Evolutionary conservation across 2,329 filamentous ascomycete genomes (phyloP).

Genomic region (Phialophora chinensis): DNA sequence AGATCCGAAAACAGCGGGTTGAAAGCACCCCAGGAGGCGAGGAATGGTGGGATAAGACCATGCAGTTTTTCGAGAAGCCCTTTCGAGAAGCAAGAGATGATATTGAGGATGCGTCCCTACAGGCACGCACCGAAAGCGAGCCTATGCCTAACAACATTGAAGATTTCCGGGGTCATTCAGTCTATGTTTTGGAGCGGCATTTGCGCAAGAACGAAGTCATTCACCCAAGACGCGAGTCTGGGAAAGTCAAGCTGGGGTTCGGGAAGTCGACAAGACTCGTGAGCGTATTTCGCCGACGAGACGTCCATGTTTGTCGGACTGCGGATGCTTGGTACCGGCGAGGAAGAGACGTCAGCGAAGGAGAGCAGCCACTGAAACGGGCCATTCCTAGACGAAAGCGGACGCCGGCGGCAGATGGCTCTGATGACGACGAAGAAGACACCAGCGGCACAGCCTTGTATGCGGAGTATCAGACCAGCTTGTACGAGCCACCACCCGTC

Average conservation of each 20-base stretch:
- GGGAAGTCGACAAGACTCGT: slow-evolving; percentile 66
- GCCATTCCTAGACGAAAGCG: slow-evolving; percentile 58
- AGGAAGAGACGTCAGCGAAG: slow-evolving; percentile 76
- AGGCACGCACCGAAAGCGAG: slow-evolving; percentile 73
- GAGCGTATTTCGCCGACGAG: slow-evolving; percentile 78
- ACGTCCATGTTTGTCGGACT: slow-evolving; percentile 78
- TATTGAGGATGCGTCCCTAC: slow-evolving; percentile 79
- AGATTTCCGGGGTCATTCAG: slow-evolving; percentile 85
- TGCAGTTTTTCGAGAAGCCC: slow-evolving; percentile 49
- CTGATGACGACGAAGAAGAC: slow-evolving; percentile 48
- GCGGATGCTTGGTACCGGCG: slow-evolving; percentile 90
- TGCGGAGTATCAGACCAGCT: slow-evolving; percentile 66
- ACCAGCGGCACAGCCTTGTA: slow-evolving; percentile 65
- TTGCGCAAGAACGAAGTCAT: slow-evolving; percentile 83
- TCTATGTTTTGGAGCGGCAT: slow-evolving; percentile 84
- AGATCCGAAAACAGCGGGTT: slow-evolving; percentile 81
- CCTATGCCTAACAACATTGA: slow-evolving; percentile 83
- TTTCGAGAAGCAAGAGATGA: slow-evolving; percentile 72
- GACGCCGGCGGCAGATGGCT: slow-evolving; percentile 42
- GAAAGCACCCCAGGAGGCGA: slow-evolving; percentile 67
- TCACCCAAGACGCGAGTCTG: slow-evolving; percentile 71
- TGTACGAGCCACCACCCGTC: slow-evolving; percentile 78
- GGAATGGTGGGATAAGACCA: slow-evolving; percentile 61
- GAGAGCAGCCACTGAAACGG: slow-evolving; percentile 83
- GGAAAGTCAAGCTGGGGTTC: slow-evolving; percentile 73